Conservation (phyloP, 2,329 filamentous ascomycete genomes). For the Clonostachys byssicola region DNA sequence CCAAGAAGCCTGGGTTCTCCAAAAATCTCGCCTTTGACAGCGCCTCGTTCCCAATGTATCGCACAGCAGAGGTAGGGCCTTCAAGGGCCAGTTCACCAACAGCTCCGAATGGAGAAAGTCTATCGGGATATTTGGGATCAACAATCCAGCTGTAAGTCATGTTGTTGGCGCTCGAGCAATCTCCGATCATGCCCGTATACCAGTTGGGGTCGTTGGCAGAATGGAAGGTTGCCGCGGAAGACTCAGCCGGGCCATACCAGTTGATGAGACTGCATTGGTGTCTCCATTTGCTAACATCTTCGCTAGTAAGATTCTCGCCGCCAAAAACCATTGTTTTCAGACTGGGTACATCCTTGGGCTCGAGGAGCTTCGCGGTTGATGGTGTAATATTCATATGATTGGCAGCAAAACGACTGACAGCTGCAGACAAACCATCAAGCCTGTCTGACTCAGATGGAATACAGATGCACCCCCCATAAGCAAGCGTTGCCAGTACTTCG, state of each 20-base stretch:
- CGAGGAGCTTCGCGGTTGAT: constrained; percentile 12
- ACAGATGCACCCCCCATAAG: constrained; percentile 6
- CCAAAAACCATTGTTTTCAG: constrained; percentile 11
- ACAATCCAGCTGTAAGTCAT: too few relatives aligned
- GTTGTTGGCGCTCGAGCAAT: too few relatives aligned
- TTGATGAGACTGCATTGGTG: not conserved
- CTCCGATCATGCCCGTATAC: too few relatives aligned
- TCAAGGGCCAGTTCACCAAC: too few relatives aligned
- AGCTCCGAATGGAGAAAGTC: too few relatives aligned
- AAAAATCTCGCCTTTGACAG: too few relatives aligned
- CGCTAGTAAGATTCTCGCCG: constrained; percentile 12
- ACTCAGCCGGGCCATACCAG: constrained; percentile 2
- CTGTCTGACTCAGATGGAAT: constrained; percentile 8
- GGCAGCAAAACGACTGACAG: constrained; percentile 5
- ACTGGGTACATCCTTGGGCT: constrained; percentile 8
- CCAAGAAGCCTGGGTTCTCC: too few relatives aligned
- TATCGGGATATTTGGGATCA: too few relatives aligned
- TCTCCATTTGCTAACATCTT: not conserved
- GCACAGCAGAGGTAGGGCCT: too few relatives aligned
- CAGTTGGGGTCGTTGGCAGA: too few relatives aligned
- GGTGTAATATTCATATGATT: constrained; percentile 6
- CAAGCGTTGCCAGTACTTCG: constrained; percentile 4
- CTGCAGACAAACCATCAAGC: constrained; percentile 3
- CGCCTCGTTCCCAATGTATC: too few relatives aligned
- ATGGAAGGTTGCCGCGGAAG: too few relatives aligned